Base-by-base conservation (phyloP, 306 rosid species). In the Vicia villosa region DNA sequence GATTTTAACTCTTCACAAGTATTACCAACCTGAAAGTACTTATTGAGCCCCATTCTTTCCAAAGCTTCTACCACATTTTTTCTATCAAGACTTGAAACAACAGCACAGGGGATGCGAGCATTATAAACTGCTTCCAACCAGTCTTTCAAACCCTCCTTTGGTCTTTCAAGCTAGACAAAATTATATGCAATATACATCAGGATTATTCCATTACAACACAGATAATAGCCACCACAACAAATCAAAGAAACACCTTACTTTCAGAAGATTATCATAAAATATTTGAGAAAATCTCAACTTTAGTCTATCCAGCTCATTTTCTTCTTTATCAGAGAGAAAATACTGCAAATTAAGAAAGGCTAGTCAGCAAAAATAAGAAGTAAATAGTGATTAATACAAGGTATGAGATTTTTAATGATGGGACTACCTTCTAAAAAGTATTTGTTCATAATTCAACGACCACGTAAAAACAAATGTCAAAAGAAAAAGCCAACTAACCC, bases 61-160 rank as follows among this genome's bases (percentile, higher is more conserved):
- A 94, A 79, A 66, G 89, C 84, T 68, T 91, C 87, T 8, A 84
- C 75, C 87, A 94, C 75, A 80, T 75, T 85, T 91, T 68, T 87
- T 72, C 96, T 87, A 87, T 91, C 91, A 72, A 94, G 91, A 70
- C 92, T 94, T 69, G 99, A 94, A 78, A 91, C 99, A 22, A 94
- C 77, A 62, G 99, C 96, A 77, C 99, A 94, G 43, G 99, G 96
- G 67, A 94, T 94, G 26, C 88, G 89, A 63, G 96, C 97, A 12
- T 91, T 91, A 74, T 79, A 74, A 52, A 94, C 89, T 0, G 97
- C 97, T 74, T 91, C 99, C 80, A 94, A 82, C 99, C 99, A 94
- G 69, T 94, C 99, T 76, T 83, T 79, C 77, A 94, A 75, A 32
- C 99, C 99, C 50, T 86, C 97, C 20, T 79, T 45, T 22, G 99